Evolutionary conservation across 164 flowering plant species (phyloP).

Genomic region (Vitis vinifera): DNA sequence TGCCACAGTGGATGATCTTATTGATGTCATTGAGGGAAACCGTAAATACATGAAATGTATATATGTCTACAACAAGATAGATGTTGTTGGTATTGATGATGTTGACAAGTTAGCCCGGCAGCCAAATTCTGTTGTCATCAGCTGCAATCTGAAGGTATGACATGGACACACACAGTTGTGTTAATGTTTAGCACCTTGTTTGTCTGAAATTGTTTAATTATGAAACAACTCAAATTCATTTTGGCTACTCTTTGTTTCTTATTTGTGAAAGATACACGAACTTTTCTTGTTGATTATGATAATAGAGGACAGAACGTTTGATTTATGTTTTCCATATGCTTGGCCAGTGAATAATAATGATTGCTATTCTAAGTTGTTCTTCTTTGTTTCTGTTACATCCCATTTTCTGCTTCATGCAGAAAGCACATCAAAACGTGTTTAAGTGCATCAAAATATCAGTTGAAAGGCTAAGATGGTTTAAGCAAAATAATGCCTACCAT

Average conservation of each 20-base stretch:
- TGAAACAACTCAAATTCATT: neutral
- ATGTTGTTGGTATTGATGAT: conserved; percentile 97
- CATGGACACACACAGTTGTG: neutral
- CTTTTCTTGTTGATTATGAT: too few species aligned
- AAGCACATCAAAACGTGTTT: neutral
- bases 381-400: too few species aligned
- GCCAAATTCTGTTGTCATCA: conserved; percentile 96
- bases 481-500: neutral
- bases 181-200: neutral
- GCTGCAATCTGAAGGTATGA: conserved; percentile 90
- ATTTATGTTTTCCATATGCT: too few species aligned
- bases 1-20: conserved; percentile 98
- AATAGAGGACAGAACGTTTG: too few species aligned
- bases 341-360: too few species aligned
- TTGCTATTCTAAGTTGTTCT: too few species aligned
- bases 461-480: neutral
- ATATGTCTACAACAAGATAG: conserved; percentile 98
- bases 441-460: neutral
- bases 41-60: conserved; percentile 97
- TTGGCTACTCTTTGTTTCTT: neutral
- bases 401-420: neutral
- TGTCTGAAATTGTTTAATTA: neutral
- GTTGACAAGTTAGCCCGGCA: conserved; percentile 93
- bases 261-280: too few species aligned
- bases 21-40: conserved; percentile 98